phyloP scores from a whole-genome alignment of 139 green algal genomes.

The Chlorella sp. region DNA sequence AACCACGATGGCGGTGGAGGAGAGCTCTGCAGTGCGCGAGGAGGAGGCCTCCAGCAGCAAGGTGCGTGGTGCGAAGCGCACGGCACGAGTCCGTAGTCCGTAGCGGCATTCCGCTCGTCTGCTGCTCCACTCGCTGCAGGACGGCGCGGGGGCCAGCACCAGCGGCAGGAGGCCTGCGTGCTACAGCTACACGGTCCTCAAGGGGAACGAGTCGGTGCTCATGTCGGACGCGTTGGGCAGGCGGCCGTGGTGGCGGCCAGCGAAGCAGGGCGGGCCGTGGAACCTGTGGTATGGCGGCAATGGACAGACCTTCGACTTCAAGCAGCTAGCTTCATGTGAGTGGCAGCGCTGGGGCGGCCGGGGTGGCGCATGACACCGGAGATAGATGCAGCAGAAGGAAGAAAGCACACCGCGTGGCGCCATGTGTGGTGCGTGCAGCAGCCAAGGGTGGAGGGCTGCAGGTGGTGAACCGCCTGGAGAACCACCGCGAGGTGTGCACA shows the following conservation, averaged over 20 bases:
- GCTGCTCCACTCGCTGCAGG: no score
- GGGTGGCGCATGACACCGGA: neutral
- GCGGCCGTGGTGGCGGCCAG: slow-evolving; percentile 27
- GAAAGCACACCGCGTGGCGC: neutral
- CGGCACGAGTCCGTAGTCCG: no score
- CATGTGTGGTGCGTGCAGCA: slow-evolving; percentile 8
- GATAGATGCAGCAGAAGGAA: neutral
- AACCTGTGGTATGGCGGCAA: slow-evolving; percentile 45
- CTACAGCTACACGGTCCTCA: slow-evolving; percentile 23
- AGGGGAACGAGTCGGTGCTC: slow-evolving; percentile 37
- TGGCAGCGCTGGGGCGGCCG: neutral
- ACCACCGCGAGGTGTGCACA: slow-evolving; percentile 34
- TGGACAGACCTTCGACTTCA: slow-evolving; percentile 29
- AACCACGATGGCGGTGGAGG: no score
- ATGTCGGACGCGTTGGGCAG: slow-evolving; percentile 26
- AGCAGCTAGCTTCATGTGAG: neutral
- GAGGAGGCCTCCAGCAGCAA: neutral
- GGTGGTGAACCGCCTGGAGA: slow-evolving; percentile 34
- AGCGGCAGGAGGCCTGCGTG: neutral
- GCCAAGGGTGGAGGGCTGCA: neutral
- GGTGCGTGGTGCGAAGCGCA: neutral
- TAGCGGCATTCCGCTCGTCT: no score
- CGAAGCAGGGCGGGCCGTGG: slow-evolving; percentile 3
- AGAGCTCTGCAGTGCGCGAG: no score
- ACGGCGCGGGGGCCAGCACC: no score